These are phyloP conservation scores for Microstegium vimineum DNA, from an alignment of 176 grass and related monocot genomes.

Conservation along the genomic window DNA sequence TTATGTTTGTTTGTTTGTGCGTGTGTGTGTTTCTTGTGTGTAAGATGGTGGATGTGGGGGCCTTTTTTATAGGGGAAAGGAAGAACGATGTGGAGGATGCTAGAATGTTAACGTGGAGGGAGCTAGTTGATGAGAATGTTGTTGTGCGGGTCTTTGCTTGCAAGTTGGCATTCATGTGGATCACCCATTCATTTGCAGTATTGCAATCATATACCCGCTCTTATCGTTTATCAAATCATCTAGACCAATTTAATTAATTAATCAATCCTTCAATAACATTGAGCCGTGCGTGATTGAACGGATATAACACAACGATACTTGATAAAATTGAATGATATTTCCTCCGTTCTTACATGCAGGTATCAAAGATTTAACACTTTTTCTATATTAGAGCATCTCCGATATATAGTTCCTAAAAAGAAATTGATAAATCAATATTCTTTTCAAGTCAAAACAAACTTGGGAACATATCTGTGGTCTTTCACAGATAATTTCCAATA, in stretches of 20 bases:
- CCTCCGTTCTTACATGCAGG: too few relatives aligned
- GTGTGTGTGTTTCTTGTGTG: not conserved
- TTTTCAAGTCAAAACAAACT: too few relatives aligned
- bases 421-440: not conserved
- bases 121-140: not conserved
- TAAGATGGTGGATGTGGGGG: not conserved
- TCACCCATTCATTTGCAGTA: not conserved
- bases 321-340: too few relatives aligned
- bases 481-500: not conserved
- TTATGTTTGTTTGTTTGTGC: not conserved
- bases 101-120: not conserved
- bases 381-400: too few relatives aligned
- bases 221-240: not conserved
- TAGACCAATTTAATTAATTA: not conserved
- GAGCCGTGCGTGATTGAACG: not conserved
- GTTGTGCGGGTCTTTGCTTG: not conserved
- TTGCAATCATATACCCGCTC: not conserved
- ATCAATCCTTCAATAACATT: not conserved
- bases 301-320: not conserved
- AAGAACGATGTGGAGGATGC: not conserved
- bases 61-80: not conserved
- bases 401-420: too few relatives aligned
- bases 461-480: too few relatives aligned
- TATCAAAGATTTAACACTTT: too few relatives aligned
- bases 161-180: not conserved